phyloP scores from a whole-genome alignment of 2,329 filamentous ascomycete genomes.

The Plectosphaerella cucumerina region DNA sequence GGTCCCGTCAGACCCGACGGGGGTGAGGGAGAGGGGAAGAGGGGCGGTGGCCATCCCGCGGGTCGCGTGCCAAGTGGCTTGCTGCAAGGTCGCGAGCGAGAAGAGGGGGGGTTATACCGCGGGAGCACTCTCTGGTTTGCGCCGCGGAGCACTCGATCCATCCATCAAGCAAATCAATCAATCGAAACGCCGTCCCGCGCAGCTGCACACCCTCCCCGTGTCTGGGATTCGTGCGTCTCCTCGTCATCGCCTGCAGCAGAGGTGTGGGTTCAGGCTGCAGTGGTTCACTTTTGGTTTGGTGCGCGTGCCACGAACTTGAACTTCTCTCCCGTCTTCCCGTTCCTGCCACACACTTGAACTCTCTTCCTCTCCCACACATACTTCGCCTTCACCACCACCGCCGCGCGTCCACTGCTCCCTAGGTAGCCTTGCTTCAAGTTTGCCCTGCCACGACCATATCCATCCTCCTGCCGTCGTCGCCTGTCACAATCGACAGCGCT shows the following conservation, averaged over 20 bases:
- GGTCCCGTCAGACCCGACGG: background rate
- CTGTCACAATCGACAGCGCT: conserved; percentile 3
- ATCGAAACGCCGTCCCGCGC: too few relatives aligned
- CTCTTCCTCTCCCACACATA: conserved; percentile 8
- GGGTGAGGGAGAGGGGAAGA: too few relatives aligned
- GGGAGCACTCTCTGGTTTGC: too few relatives aligned
- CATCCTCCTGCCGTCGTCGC: conserved; percentile 1
- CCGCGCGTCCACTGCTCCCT: background rate
- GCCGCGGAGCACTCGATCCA: too few relatives aligned
- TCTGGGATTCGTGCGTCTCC: too few relatives aligned
- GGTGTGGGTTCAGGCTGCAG: background rate
- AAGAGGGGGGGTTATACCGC: too few relatives aligned
- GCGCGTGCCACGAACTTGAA: too few relatives aligned
- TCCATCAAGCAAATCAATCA: background rate
- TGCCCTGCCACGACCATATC: background rate
- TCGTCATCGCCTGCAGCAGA: too few relatives aligned
- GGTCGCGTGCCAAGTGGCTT: background rate
- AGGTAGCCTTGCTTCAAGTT: background rate
- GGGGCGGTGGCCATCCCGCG: too few relatives aligned
- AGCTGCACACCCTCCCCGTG: too few relatives aligned
- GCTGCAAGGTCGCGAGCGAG: background rate
- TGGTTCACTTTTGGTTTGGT: background rate
- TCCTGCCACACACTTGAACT: too few relatives aligned
- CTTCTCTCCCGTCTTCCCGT: too few relatives aligned
- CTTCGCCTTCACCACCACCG: conserved; percentile 2